Evolutionary conservation across 2,329 filamentous ascomycete genomes (phyloP), one percentile per base, ranked within the genome.

Genomic region (Pseudocercospora eumusae): DNA sequence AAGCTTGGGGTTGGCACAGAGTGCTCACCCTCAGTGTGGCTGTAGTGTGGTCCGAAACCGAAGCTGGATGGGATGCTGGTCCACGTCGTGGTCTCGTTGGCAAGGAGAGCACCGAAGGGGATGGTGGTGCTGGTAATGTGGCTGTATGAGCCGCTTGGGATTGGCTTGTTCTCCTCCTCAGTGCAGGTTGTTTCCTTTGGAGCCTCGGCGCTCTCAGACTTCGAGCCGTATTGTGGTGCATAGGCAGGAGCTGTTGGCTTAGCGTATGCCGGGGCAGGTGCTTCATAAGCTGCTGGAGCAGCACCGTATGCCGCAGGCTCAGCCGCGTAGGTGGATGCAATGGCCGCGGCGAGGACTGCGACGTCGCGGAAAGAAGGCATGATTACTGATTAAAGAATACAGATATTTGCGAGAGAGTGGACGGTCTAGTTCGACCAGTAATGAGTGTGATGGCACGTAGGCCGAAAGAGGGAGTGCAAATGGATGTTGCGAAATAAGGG

Each of bases 41-140:
- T 52, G 47, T 27, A 25, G 20, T 49, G 20, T 28, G 40, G 42
- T 45, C 36, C 55, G 15, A 5, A 47, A 11, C 23, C 55, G 21
- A 57, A 57, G 55, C 55, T 57, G 55, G 36, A 47, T 47, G 55
- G 55, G 25, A 57, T 57, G 55, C 21, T 31, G 42, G 55, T 57
- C 36, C 40, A 57, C 8, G 55, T 57, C 21, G 55, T 57, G 13
- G 36, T 57, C 42, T 44, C 27, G 23, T 57, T 47, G 42, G 55
- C 55, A 23, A 57, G 23, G 25, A 44, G 36, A 31, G 40, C 36
- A 45, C 55, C 55, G 42, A 57, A 57, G 27, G 55, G 33, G 36
- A 57, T 27, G 2, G 55, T 44, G 40, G 33, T 31, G 55, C 55
- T 57, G 36, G 55, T 57, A 9, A 45, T 47, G 36, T 47, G 42